Percentiles rank a stretch among this genome's conserved stretches.
These are phyloP conservation scores for Lenzites betulinus DNA, from an alignment of 768 basidiomycete genomes.

Conservation along the genomic window DNA sequence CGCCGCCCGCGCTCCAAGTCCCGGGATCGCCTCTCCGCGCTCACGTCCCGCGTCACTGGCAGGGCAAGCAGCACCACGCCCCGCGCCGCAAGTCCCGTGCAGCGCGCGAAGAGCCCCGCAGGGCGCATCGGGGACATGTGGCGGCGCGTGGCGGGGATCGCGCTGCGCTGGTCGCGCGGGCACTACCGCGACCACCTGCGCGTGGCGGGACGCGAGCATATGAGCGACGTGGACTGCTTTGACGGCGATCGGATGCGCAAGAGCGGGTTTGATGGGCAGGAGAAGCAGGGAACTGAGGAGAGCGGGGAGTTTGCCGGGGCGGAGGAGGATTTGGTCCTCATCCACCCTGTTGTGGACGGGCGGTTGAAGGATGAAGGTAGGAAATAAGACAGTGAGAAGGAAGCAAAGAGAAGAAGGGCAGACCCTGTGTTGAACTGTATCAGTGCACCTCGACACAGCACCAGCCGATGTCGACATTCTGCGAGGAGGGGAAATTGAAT, in stretches of 20 bases:
- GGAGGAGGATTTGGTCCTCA: slow-evolving; percentile 32
- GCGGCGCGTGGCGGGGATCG: slow-evolving; percentile 47
- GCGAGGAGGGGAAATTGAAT: too few species aligned
- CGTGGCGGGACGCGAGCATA: slow-evolving; percentile 68
- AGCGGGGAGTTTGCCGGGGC: slow-evolving; percentile 14
- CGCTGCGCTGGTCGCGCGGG: slow-evolving; percentile 46
- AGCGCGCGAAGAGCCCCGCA: slow-evolving; percentile 20
- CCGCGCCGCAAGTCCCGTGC: background rate
- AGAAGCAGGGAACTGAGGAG: slow-evolving; percentile 11
- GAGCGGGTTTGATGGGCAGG: slow-evolving; percentile 17
- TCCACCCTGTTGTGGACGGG: slow-evolving; percentile 39
- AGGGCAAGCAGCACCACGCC: background rate
- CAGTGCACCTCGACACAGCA: too few species aligned
- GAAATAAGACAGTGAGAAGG: slow-evolving; percentile 17
- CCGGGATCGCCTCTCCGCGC: slow-evolving; percentile 7
- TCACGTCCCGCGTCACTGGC: slow-evolving; percentile 1
- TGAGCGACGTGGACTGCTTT: slow-evolving; percentile 75
- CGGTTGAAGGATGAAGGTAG: slow-evolving; percentile 37
- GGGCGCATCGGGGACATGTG: slow-evolving; percentile 43
- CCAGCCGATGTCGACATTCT: too few species aligned
- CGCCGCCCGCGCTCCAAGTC: slow-evolving; percentile 20
- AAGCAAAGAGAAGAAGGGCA: too few species aligned
- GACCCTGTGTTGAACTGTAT: too few species aligned
- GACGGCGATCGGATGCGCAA: slow-evolving; percentile 47
- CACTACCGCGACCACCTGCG: slow-evolving; percentile 64